phyloP scores from a whole-genome alignment of 2,329 filamentous ascomycete species.

The Ramularia endophylla region DNA sequence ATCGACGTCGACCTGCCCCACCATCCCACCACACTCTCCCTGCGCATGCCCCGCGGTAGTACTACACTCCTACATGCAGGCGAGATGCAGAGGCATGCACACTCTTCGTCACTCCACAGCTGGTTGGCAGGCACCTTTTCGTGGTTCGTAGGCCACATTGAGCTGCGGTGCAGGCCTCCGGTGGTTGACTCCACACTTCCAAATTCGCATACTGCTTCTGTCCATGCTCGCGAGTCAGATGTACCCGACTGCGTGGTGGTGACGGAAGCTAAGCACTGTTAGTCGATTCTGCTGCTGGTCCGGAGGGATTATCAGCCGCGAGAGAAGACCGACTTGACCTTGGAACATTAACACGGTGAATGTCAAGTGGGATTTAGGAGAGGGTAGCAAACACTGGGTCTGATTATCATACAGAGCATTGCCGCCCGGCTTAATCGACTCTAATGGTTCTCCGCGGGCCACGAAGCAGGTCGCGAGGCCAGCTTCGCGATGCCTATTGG shows the following conservation, averaged over 20 bases:
- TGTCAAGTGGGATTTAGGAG: no score
- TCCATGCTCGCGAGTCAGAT: slow-evolving; percentile 4
- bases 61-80: not conserved
- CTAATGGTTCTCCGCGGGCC: no score
- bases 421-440: no score
- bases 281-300: no score
- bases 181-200: slow-evolving; percentile 10
- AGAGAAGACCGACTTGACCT: not conserved
- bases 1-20: no score
- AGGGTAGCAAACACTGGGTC: no score
- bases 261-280: not conserved
- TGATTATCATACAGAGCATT: no score
- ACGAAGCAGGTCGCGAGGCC: no score
- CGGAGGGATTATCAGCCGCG: no score
- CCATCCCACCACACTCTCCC: not conserved
- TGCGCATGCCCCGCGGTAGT: slow-evolving; percentile 8
- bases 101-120: not conserved
- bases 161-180: slow-evolving; percentile 6
- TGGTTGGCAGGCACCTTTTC: slow-evolving; percentile 4
- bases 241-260: slow-evolving; percentile 1
- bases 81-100: slow-evolving; percentile 5
- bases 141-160: not conserved
- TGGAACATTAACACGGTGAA: no score
- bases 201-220: slow-evolving; percentile 9
- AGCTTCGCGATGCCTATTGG: no score